phyloP scores from a whole-genome alignment of 2,329 filamentous ascomycete genomes.

The Thyridium curvatum region DNA sequence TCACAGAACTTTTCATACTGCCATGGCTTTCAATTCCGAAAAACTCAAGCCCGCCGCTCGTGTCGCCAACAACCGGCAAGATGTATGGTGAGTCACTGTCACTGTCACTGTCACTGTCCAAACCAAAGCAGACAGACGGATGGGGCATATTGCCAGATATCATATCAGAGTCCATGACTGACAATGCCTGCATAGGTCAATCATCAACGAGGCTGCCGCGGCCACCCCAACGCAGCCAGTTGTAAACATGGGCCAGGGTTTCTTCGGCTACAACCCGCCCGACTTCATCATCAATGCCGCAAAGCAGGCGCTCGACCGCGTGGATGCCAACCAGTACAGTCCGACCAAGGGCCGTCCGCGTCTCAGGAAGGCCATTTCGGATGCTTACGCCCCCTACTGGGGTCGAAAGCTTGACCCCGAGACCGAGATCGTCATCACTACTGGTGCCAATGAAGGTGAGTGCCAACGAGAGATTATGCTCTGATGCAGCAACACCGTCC shows the following conservation, averaged over 20 bases:
- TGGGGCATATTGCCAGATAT: neutral
- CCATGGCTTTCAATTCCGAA: slow-evolving; percentile 19
- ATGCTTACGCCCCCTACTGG: slow-evolving; percentile 88
- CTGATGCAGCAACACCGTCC: neutral
- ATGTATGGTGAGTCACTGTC: slow-evolving; percentile 27
- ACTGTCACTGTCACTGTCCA: neutral
- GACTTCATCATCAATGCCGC: slow-evolving; percentile 86
- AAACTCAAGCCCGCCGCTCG: slow-evolving; percentile 32
- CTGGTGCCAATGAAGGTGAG: slow-evolving; percentile 73
- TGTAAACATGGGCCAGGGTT: slow-evolving; percentile 53
- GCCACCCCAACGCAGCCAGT: slow-evolving; percentile 44
- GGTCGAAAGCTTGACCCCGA: slow-evolving; percentile 77
- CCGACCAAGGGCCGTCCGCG: slow-evolving; percentile 89
- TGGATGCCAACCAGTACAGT: slow-evolving; percentile 98
- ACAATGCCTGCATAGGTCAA: slow-evolving; percentile 28
- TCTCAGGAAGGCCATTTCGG: slow-evolving; percentile 85
- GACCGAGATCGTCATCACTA: slow-evolving; percentile 91
- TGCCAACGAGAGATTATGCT: neutral
- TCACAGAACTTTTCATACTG: slow-evolving; percentile 15
- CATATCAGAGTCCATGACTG: neutral
- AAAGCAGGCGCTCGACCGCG: slow-evolving; percentile 78
- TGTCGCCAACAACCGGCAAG: slow-evolving; percentile 29
- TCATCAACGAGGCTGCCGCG: slow-evolving; percentile 46
- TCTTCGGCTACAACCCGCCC: slow-evolving; percentile 93
- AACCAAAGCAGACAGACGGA: neutral